A percentile compares a stretch with the other conserved stretches of the same genome.
These are phyloP conservation scores for Ganoderma lingzhi DNA, from an alignment of 1,284 basidiomycete genomes.

Conservation along the genomic window DNA sequence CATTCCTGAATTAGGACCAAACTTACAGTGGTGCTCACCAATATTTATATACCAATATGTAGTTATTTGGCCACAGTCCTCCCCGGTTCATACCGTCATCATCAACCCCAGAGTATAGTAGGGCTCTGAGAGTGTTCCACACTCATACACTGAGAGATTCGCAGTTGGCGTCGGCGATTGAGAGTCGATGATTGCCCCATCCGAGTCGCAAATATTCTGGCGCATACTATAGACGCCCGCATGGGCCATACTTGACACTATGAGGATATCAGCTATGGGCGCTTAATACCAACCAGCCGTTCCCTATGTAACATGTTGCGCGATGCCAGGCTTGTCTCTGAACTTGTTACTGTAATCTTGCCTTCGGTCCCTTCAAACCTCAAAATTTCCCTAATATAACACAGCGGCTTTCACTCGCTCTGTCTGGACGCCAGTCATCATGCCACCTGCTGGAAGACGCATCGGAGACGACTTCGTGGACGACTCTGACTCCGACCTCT, in stretches of 20 bases:
- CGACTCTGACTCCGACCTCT: constrained; percentile 62
- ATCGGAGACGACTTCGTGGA: constrained; percentile 46
- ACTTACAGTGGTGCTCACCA: not conserved
- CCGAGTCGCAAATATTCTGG: too few relatives aligned
- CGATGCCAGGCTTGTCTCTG: too few relatives aligned
- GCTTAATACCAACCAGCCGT: too few relatives aligned
- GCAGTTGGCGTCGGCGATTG: not conserved
- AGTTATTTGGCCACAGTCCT: not conserved
- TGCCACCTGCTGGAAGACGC: constrained; percentile 37
- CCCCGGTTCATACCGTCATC: not conserved
- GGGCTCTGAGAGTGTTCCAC: not conserved
- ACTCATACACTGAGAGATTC: not conserved
- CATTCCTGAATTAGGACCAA: constrained; percentile 5
- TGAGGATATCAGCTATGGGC: too few relatives aligned
- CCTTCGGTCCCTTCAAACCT: not conserved
- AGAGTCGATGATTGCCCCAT: too few relatives aligned
- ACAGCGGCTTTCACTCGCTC: not conserved
- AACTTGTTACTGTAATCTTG: too few relatives aligned
- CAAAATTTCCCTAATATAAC: not conserved
- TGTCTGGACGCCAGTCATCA: constrained; percentile 6
- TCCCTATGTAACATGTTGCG: too few relatives aligned
- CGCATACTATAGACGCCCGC: too few relatives aligned
- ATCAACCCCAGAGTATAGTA: not conserved
- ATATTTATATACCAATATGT: not conserved
- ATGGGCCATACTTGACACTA: too few relatives aligned